phyloP scores from a whole-genome alignment of 2,329 filamentous ascomycete genomes.

The Curvularia sp. region DNA sequence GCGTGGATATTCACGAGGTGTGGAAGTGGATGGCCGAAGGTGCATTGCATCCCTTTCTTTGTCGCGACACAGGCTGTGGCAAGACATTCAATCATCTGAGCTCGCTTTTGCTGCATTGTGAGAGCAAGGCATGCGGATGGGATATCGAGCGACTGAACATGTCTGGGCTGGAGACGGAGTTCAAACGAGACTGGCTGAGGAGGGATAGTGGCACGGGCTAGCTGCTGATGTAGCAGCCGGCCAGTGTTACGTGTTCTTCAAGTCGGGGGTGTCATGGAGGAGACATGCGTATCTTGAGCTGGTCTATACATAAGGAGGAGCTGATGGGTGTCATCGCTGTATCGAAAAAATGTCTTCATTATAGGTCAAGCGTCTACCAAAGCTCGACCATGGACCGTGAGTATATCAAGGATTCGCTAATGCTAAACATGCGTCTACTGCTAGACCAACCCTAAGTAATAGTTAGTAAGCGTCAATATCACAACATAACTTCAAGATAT shows the following conservation, averaged over 20 bases:
- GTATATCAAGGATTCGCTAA: constrained; percentile 22
- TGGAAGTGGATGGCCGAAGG: constrained; percentile 35
- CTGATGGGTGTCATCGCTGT: not conserved
- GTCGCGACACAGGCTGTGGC: constrained; percentile 34
- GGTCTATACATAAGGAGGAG: not conserved
- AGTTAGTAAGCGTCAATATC: not conserved
- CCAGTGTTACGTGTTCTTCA: not conserved
- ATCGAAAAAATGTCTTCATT: constrained; percentile 4
- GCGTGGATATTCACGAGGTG: constrained; percentile 31
- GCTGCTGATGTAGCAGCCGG: not conserved
- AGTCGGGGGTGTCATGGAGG: not conserved
- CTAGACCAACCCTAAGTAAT: constrained; percentile 17
- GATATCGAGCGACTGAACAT: constrained; percentile 34
- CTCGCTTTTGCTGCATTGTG: constrained; percentile 38
- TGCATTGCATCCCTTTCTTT: constrained; percentile 39
- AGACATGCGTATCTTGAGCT: not conserved
- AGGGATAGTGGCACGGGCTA: constrained; percentile 8
- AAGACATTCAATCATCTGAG: constrained; percentile 38
- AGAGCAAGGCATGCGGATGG: constrained; percentile 39
- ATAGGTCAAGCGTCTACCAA: constrained; percentile 2
- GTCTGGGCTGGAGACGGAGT: constrained; percentile 31
- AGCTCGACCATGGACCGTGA: constrained; percentile 1
- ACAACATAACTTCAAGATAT: not conserved
- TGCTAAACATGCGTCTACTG: constrained; percentile 25
- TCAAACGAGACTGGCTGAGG: constrained; percentile 18